Evolutionary conservation across 305 asterid species (phyloP), one percentile per base, ranked within the genome.

Genomic region (Fraxinus floribunda): DNA sequence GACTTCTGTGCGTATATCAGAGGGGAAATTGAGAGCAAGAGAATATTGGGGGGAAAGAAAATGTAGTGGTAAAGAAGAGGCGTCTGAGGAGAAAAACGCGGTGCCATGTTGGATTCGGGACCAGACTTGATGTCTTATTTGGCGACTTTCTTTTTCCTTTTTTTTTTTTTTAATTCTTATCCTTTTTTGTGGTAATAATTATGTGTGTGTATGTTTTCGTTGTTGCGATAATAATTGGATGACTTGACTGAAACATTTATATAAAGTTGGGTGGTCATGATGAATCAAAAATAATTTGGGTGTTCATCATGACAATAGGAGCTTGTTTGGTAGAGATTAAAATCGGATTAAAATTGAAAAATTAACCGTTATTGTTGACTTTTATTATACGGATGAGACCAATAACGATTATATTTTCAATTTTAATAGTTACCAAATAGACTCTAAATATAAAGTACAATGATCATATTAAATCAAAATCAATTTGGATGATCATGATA

Each of bases 31-130:
- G 26, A 5, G 10, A 57, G 29, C 18, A 26, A 55, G 66, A 18
- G 34, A 62, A 1, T 22, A 7, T 62, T 7, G 32, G 74, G 74
- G 74, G 7, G 32, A 6, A 68, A 11, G 76, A 0, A 30, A 30
- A 70, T 30, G 20, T 30, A 5, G 1, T 70, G 44, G 76, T 70
- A 70, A 70, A 70, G 41, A 70, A 30, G 22, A 70, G 76, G 76
- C 22, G 76, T 29, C 22, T 35, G 24, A 29, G 76, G 44, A 68
- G 75, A n/a, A 70, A 70, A 70, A 70, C 76, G 76, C 76, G 76
- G 41, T 70, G 76, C 44, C 76, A 70, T 70, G 39, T 70, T 29
- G 76, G 76, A 70, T 11, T 30, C 10, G 22, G n/a, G 76, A 70
- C 76, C 6, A 16, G 76, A 70, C 44, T 57, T 2, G 7, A 4